A percentile compares a stretch with the other conserved stretches of the same genome.
Conservation (phyloP, 345 rosid species). For the Trapa incisa region DNA sequence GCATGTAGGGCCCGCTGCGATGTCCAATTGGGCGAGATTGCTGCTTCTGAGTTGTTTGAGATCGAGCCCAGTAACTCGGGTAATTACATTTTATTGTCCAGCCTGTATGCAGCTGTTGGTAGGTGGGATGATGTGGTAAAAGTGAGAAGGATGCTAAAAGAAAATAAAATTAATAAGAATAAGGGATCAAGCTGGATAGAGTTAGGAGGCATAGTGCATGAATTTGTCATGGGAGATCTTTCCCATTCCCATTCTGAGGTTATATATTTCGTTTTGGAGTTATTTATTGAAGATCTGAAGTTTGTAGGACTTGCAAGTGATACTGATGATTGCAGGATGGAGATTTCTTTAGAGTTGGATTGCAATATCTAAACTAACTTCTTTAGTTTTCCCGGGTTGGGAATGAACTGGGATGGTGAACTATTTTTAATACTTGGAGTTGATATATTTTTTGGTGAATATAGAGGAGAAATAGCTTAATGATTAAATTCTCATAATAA, state of each 20-base stretch:
- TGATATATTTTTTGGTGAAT: neutral
- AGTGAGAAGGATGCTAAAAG: slow-evolving; percentile 29
- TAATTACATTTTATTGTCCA: slow-evolving; percentile 23
- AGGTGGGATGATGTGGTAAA: slow-evolving; percentile 53
- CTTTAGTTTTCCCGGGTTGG: neutral
- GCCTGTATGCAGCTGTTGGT: slow-evolving; percentile 19
- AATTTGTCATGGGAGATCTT: slow-evolving; percentile 24
- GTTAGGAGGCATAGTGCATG: slow-evolving; percentile 17
- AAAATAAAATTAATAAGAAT: slow-evolving; percentile 21
- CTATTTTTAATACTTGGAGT: neutral
- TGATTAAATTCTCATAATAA: neutral
- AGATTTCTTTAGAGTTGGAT: neutral
- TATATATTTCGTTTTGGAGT: neutral
- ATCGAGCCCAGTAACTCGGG: slow-evolving; percentile 43
- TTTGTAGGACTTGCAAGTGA: neutral
- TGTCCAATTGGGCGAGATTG: slow-evolving; percentile 23
- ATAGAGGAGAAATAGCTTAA: neutral
- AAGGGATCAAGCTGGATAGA: slow-evolving; percentile 27
- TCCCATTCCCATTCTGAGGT: slow-evolving; percentile 21
- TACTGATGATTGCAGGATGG: neutral
- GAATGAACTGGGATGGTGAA: neutral
- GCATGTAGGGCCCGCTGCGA: slow-evolving; percentile 56
- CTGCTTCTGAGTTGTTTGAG: slow-evolving; percentile 37
- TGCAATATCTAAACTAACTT: neutral
- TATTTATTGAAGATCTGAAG: neutral